Evolutionary conservation across 2,329 filamentous ascomycete genomes (phyloP).

Genomic region (Epichloe aotearoae): DNA sequence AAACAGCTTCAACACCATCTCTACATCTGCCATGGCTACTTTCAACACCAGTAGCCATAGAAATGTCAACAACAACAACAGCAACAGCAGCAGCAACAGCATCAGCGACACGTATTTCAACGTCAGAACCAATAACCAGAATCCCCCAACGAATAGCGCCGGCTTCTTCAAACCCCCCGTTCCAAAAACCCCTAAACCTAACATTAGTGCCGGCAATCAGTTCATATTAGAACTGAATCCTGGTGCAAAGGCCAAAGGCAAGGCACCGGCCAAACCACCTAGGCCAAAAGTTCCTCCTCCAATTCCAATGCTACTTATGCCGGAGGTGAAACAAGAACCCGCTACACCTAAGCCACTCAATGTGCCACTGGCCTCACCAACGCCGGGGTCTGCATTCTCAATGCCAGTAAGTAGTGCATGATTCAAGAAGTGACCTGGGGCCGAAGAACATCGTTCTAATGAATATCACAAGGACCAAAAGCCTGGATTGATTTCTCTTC

Average conservation of each 20-base stretch:
- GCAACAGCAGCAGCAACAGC: neutral
- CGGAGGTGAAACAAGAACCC: constrained; percentile 19
- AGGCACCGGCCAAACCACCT: constrained; percentile 21
- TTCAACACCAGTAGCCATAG: neutral
- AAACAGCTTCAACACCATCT: constrained; percentile 9
- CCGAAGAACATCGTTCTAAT: neutral
- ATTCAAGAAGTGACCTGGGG: neutral
- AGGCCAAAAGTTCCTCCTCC: constrained; percentile 13
- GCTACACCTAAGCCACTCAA: constrained; percentile 16
- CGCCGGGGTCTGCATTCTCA: constrained; percentile 4
- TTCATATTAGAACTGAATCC: constrained; percentile 24
- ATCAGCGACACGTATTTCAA: neutral
- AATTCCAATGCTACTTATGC: constrained; percentile 12
- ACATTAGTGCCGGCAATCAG: constrained; percentile 20
- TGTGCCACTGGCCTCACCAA: constrained; percentile 11
- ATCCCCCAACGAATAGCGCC: neutral
- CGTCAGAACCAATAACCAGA: neutral
- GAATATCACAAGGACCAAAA: constrained; percentile 12
- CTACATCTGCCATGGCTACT: neutral
- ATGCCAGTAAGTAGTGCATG: constrained; percentile 13
- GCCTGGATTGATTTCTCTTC: constrained; percentile 16
- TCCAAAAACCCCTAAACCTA: constrained; percentile 26
- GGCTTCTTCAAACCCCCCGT: constrained; percentile 25
- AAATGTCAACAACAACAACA: neutral
- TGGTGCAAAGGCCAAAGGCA: constrained; percentile 19